Evolutionary conservation across 257 asterid genomes (phyloP).

Genomic region (Euphrasia confusa): DNA sequence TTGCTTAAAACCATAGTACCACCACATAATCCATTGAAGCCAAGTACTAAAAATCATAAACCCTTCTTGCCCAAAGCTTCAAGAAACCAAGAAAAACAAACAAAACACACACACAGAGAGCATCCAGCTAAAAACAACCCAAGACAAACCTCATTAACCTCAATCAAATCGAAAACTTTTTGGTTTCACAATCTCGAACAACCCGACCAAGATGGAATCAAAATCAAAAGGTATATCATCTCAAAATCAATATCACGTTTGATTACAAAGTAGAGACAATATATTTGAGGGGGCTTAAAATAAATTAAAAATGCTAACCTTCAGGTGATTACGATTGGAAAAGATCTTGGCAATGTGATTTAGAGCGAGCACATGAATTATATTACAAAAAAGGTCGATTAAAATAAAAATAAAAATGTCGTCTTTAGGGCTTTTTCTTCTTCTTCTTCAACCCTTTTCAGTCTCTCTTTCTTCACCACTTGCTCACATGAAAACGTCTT

Average conservation of each 20-base stretch:
- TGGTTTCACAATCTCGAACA: not conserved
- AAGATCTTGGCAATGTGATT: constrained; percentile 47
- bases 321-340: constrained; percentile 24
- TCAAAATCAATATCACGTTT: not conserved
- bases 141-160: not conserved
- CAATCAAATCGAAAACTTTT: not conserved
- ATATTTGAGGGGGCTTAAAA: too few species aligned
- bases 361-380: constrained; percentile 14
- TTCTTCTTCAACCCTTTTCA: constrained; percentile 1
- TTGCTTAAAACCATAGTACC: too few species aligned
- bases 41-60: not conserved
- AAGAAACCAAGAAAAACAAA: not conserved
- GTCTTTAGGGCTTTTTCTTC: constrained; percentile 28
- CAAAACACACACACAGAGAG: not conserved
- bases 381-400: constrained; percentile 22
- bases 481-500: not conserved
- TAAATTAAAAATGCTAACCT: constrained; percentile 32
- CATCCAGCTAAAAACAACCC: not conserved
- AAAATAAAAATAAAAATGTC: not conserved
- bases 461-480: constrained; percentile 5
- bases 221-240: not conserved
- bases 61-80: not conserved
- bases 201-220: not conserved
- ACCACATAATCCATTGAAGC: too few species aligned
- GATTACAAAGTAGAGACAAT: too few species aligned